Evolutionary conservation across 2,329 filamentous ascomycete genomes (phyloP).

Genomic region (Alternaria sp.): DNA sequence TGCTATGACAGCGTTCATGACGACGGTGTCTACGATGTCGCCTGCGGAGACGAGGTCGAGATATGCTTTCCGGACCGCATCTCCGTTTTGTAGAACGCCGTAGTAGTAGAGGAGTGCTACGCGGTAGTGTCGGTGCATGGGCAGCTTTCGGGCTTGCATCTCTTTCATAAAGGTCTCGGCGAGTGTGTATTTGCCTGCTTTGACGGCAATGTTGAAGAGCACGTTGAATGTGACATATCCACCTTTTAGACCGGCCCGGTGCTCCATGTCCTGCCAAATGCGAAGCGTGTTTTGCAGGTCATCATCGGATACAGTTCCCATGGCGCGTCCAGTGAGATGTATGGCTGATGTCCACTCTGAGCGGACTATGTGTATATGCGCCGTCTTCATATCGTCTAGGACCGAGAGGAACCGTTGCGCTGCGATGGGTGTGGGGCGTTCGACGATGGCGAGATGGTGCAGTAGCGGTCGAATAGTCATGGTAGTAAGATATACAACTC

Average conservation of each 20-base stretch:
- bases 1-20: constrained; percentile 85
- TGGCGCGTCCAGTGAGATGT: constrained; percentile 76
- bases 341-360: constrained; percentile 86
- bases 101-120: constrained; percentile 84
- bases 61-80: constrained; percentile 78
- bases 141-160: constrained; percentile 72
- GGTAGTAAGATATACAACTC: constrained; percentile 58
- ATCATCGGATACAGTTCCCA: constrained; percentile 62
- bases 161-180: constrained; percentile 86
- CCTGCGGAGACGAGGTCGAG: constrained; percentile 81
- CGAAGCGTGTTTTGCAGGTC: constrained; percentile 74
- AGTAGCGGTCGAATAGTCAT: constrained; percentile 68
- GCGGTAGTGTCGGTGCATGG: constrained; percentile 79
- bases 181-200: constrained; percentile 80
- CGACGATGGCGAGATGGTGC: constrained; percentile 69
- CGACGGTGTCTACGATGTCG: constrained; percentile 85
- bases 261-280: constrained; percentile 91
- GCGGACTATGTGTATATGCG: constrained; percentile 70
- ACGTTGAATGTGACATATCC: constrained; percentile 91
- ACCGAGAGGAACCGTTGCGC: constrained; percentile 86
- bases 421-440: constrained; percentile 57
- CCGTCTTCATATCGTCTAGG: constrained; percentile 79
- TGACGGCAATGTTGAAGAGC: constrained; percentile 85
- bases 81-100: constrained; percentile 75
- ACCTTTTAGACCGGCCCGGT: constrained; percentile 66